Base-by-base conservation (phyloP, 2,329 filamentous ascomycete genomes). In the Fusarium zealandicum region DNA sequence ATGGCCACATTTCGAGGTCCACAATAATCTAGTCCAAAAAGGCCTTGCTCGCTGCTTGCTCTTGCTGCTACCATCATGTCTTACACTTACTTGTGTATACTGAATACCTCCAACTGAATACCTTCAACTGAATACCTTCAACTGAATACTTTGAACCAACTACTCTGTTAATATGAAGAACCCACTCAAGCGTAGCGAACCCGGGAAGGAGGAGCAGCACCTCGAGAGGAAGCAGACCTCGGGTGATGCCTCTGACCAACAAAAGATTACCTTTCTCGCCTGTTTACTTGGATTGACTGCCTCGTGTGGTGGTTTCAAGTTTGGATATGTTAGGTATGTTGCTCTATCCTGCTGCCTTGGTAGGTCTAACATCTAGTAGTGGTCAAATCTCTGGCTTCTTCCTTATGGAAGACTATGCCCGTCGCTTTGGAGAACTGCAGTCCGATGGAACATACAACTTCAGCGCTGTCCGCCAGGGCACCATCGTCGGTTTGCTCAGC, bases 301-400 rank as follows among this genome's bases (percentile, higher is more conserved):
- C 54, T 82, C 79, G 56, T 77, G 83, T 48, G 81, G 82, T 61
- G 78, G 83, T 45, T 79, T 85, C 73, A 81, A 84, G 67, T 84
- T 84, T 57, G 82, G 82, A 6, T 83, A 84, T 72, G 73, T 80
- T 67, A 78, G 80, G 81, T 82, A 74, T 32, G 74, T 61, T 9
- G 16, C 20, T 33, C 7, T 7, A 9, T 5, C 30, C 2, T 30
- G 3, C 22, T 16, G 14, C 13, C 4, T 16, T 17, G 11, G 6
- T 48, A 43, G 36, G 42, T 30, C 13, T 42, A 46, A 42, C 22
- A 20, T 18, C 11, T 9, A 13, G 8, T 57, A 83, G 80, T 67
- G 83, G 84, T 72, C 82, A 86, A 62, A 83, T 84, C 35, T 83
- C 78, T 5, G 85, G 85, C 46, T 87, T 86, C 72, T 81, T 88